These are phyloP conservation scores for Melocanna baccifera DNA, from an alignment of 176 grass and related monocot species.

Conservation along the genomic window DNA sequence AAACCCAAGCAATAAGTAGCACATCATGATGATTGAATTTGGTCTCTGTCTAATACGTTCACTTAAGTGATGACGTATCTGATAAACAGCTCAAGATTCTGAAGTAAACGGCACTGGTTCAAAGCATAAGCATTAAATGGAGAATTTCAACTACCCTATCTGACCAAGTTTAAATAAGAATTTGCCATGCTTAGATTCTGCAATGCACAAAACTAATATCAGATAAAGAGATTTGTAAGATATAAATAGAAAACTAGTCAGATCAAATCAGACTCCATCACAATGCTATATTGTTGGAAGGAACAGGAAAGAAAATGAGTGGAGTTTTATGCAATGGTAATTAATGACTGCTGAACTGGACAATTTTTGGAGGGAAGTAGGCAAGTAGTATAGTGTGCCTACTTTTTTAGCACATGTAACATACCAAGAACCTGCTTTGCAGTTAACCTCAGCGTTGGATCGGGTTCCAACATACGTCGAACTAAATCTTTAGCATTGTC, in stretches of 20 bases:
- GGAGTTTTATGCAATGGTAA: neutral
- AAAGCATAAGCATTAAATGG: neutral
- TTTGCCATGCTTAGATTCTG: neutral
- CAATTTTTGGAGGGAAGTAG: neutral
- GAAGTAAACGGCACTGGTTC: neutral
- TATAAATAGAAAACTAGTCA: neutral
- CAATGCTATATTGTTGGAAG: neutral
- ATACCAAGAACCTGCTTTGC: conserved; percentile 97
- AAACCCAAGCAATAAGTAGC: neutral
- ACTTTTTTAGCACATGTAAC: conserved; percentile 1
- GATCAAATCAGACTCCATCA: conserved; percentile 5
- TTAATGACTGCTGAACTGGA: neutral
- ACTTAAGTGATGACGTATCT: neutral
- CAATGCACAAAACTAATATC: neutral
- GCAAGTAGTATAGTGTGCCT: neutral
- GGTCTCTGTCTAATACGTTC: neutral
- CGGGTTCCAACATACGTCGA: conserved; percentile 87
- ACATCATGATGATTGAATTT: neutral
- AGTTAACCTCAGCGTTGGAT: conserved; percentile 86
- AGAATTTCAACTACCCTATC: neutral
- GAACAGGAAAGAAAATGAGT: neutral
- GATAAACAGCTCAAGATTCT: neutral
- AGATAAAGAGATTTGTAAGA: neutral
- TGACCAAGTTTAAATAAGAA: neutral
- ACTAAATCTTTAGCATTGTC: conserved; percentile 98